Base-by-base conservation (phyloP, 768 basidiomycete genomes). In the Melanogaster broomeanus region DNA sequence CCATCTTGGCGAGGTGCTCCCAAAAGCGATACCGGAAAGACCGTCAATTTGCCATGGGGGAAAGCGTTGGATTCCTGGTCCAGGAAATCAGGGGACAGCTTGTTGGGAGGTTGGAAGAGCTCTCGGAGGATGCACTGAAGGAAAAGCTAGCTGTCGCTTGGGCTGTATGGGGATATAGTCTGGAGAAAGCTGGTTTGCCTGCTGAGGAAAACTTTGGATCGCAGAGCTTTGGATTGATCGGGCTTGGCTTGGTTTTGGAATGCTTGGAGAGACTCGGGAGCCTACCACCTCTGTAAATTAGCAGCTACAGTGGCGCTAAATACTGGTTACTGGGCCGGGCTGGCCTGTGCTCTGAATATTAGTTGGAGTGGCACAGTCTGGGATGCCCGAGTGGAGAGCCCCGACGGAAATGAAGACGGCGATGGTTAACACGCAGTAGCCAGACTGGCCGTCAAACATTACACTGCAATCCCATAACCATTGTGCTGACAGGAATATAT, bases 201-300 rank as follows among this genome's bases (percentile, higher is more conserved):
- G 10, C 35, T 12, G 53, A 13, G 8, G 61, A 59, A 38, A 64
- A 69, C 11, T 79, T 80, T 60, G 84, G 83, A 13, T 72, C 77
- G 3, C 75, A 80, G 49, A 90, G 87, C 56, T 91, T 91, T 63
- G 82, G 84, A 7, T 60, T 92, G 39, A 74, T 91, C 42, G 81
- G 82, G 0, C 71, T 91, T 35, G 76, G 77, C 11, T 65, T 77
- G 5, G 74, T 88, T 27, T 75, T 88, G 48, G 80, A 87, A 43
- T 82, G 76, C 53, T 65, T 88, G 58, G 80, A 82, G 31, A 67
- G 64, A 42, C 62, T 77, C 13, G 68, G 66, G 19, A 53, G 61
- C 41, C 45, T 72, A 31, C 65, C 66, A 2, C 64, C 66, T 30
- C 31, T 58, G 49, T 53, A 42, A 45, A 27, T 31, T n/a, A n/a